Percentiles rank a stretch among this genome's conserved stretches.
phyloP scores from a whole-genome alignment of 2,329 filamentous ascomycete species.

The Lojkania enalia region DNA sequence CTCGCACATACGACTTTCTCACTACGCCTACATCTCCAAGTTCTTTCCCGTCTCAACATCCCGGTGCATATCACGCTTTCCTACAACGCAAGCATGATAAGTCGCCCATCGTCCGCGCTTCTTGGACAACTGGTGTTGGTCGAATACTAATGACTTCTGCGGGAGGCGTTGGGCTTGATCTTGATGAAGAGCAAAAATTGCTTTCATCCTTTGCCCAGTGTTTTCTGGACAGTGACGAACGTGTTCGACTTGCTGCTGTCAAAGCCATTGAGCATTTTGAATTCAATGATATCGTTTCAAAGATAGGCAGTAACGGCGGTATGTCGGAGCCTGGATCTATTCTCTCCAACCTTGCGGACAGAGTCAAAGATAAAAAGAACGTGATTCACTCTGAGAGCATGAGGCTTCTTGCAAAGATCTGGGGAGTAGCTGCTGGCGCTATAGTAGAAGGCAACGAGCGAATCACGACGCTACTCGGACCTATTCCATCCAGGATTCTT shows the following conservation, averaged over 20 bases:
- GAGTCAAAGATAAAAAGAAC: slow-evolving; percentile 83
- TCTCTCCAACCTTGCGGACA: slow-evolving; percentile 78
- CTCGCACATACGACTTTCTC: slow-evolving; percentile 61
- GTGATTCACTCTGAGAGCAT: slow-evolving; percentile 85
- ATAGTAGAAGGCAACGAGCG: slow-evolving; percentile 80
- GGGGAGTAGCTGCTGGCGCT: slow-evolving; percentile 90
- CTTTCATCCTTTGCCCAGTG: slow-evolving; percentile 77
- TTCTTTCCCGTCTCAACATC: slow-evolving; percentile 84
- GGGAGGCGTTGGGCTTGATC: slow-evolving; percentile 83
- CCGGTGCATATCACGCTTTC: slow-evolving; percentile 79
- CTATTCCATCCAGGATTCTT: slow-evolving; percentile 82
- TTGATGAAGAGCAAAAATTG: slow-evolving; percentile 76
- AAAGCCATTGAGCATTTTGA: slow-evolving; percentile 79
- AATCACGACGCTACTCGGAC: slow-evolving; percentile 73
- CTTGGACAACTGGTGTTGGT: slow-evolving; percentile 83
- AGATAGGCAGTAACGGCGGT: slow-evolving; percentile 75
- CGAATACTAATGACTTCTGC: slow-evolving; percentile 89
- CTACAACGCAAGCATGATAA: slow-evolving; percentile 86
- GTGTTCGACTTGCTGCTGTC: slow-evolving; percentile 86
- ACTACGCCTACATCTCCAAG: slow-evolving; percentile 84
- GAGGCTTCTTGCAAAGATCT: slow-evolving; percentile 79
- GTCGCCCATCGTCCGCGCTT: slow-evolving; percentile 75
- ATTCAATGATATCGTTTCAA: slow-evolving; percentile 78
- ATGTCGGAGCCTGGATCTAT: slow-evolving; percentile 77
- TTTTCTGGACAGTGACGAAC: slow-evolving; percentile 86